Conservation (phyloP, 257 asterid genomes). For the Solanum neorickii region DNA sequence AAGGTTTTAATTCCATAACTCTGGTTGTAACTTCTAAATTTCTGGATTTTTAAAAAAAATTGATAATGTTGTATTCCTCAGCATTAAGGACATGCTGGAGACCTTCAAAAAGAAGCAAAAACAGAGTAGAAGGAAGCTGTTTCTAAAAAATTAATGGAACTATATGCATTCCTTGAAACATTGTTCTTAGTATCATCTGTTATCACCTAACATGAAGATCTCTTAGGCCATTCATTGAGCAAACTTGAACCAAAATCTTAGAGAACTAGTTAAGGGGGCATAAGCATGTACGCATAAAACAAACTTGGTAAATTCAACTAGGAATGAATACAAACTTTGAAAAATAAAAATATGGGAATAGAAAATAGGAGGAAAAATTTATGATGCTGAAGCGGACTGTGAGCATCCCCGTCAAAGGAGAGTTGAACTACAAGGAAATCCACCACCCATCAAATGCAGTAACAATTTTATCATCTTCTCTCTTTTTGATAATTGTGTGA, state of each 20-base stretch:
- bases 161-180: neutral
- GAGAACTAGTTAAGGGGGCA: neutral
- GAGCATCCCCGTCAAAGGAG: neutral
- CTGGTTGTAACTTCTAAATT: neutral
- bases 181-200: neutral
- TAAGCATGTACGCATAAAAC: neutral
- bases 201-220: neutral
- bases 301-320: neutral
- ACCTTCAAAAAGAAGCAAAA: neutral
- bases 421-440: neutral
- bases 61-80: neutral
- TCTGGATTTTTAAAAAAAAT: neutral
- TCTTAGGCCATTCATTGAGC: neutral
- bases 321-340: neutral
- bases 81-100: neutral
- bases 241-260: neutral
- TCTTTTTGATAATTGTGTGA: neutral
- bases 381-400: neutral
- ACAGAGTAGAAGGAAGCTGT: neutral
- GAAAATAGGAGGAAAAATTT: neutral
- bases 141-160: neutral
- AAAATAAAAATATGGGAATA: neutral
- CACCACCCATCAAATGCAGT: neutral
- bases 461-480: neutral
- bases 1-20: neutral